These are phyloP conservation scores for Penicillium sp. DNA, from an alignment of 2,329 filamentous ascomycete genomes.

Conservation along the genomic window DNA sequence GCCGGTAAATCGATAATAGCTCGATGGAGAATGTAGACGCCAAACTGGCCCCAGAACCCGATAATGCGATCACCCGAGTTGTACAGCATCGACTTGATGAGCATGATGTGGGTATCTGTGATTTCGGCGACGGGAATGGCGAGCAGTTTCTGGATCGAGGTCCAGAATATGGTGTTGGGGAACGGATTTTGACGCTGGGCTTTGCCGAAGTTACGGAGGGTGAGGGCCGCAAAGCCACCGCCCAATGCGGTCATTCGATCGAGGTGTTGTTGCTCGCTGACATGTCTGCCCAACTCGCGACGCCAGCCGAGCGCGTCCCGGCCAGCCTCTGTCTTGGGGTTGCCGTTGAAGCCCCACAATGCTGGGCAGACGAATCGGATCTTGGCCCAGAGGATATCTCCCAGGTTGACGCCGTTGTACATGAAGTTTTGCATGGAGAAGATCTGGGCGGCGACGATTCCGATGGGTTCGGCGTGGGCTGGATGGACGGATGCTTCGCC, in stretches of 20 bases:
- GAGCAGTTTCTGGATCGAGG: conserved; percentile 72
- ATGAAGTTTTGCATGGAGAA: conserved; percentile 71
- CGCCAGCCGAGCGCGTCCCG: conserved; percentile 74
- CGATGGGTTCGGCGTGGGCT: conserved; percentile 74
- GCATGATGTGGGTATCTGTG: conserved; percentile 73
- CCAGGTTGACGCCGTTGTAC: conserved; percentile 69
- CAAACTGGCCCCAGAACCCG: conserved; percentile 78
- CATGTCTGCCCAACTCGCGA: conserved; percentile 56
- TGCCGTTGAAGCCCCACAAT: conserved; percentile 80
- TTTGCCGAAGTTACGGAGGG: conserved; percentile 79
- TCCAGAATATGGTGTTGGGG: conserved; percentile 83
- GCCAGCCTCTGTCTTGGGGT: conserved; percentile 72
- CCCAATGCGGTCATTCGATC: conserved; percentile 83
- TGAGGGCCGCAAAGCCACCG: conserved; percentile 80
- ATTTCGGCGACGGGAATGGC: conserved; percentile 71
- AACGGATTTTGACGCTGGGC: conserved; percentile 72
- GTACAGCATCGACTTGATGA: conserved; percentile 73
- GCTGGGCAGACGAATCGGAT: conserved; percentile 79
- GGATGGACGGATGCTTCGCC: conserved; percentile 68
- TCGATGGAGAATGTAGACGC: conserved; percentile 69
- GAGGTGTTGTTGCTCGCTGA: conserved; percentile 72
- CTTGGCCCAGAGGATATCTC: conserved; percentile 87
- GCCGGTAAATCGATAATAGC: conserved; percentile 75
- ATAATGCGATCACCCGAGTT: conserved; percentile 77
- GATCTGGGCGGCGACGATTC: conserved; percentile 74